Evolutionary conservation across 805 yeast species (phyloP).

Genomic region (Isabelozyma pseudorhagii): DNA sequence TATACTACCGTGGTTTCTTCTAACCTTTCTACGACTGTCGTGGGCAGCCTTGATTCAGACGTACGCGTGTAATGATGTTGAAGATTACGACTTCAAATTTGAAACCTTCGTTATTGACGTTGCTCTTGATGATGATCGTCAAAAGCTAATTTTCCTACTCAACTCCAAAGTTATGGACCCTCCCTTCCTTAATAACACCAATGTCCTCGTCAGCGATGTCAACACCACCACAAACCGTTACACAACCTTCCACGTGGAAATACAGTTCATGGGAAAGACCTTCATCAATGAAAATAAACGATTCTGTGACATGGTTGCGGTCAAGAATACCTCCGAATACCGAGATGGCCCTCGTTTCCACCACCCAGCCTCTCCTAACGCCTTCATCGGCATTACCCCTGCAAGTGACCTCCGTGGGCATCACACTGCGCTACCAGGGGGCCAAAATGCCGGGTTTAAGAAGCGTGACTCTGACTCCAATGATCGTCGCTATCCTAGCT

Average conservation of each 20-base stretch:
- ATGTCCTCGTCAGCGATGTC: constrained; percentile 38
- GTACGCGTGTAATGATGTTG: constrained; percentile 8
- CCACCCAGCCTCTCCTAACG: not conserved
- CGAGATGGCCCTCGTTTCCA: constrained; percentile 24
- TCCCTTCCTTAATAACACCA: constrained; percentile 3
- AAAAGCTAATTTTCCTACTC: constrained; percentile 30
- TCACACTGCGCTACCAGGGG: not conserved
- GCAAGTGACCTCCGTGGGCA: not conserved
- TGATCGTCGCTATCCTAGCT: not conserved
- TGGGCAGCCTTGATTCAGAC: constrained; percentile 16
- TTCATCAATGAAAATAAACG: constrained; percentile 38
- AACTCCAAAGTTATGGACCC: constrained; percentile 24
- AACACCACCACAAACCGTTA: constrained; percentile 43
- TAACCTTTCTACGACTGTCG: constrained; percentile 3
- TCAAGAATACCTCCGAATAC: constrained; percentile 29
- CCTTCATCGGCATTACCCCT: not conserved
- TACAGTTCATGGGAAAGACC: constrained; percentile 42
- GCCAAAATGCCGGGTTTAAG: not conserved
- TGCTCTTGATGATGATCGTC: constrained; percentile 27
- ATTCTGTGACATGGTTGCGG: constrained; percentile 41
- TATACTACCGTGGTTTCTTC: constrained; percentile 4
- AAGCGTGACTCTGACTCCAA: not conserved
- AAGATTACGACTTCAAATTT: constrained; percentile 8
- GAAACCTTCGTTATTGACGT: constrained; percentile 31
- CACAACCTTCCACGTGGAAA: constrained; percentile 46